These are phyloP conservation scores for Ramichloridium luteum DNA, from an alignment of 2,329 filamentous ascomycete species.

Conservation along the genomic window DNA sequence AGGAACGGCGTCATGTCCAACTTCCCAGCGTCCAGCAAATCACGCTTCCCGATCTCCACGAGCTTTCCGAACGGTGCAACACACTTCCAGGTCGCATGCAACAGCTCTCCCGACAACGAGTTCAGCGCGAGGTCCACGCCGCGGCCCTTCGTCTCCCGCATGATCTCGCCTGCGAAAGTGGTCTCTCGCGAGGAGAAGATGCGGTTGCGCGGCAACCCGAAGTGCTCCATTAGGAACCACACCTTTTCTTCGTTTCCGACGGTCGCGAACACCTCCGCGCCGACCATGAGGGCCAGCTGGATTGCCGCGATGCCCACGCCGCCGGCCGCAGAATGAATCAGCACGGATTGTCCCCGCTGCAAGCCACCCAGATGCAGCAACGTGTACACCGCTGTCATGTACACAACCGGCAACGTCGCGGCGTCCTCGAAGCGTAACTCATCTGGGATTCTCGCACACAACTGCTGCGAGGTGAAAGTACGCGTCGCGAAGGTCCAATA, in stretches of 20 bases:
- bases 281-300: constrained; percentile 14
- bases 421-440: neutral
- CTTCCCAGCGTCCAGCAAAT: constrained; percentile 5
- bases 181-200: constrained; percentile 2
- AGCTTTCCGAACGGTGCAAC: constrained; percentile 20
- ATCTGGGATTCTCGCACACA: constrained; percentile 13
- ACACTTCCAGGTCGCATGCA: constrained; percentile 6
- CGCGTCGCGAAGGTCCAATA: constrained; percentile 10
- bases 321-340: constrained; percentile 24
- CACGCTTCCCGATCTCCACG: constrained; percentile 17
- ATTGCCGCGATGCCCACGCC: constrained; percentile 22
- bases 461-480: constrained; percentile 22
- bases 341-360: constrained; percentile 12
- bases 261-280: constrained; percentile 19
- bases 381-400: constrained; percentile 4
- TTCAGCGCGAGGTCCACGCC: constrained; percentile 9
- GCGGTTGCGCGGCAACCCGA: neutral
- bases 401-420: constrained; percentile 2
- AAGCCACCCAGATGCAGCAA: constrained; percentile 2
- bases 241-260: constrained; percentile 18
- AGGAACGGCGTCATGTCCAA: constrained; percentile 9
- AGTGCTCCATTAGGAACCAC: constrained; percentile 10
- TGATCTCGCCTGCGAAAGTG: constrained; percentile 2
- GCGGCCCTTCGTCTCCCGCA: constrained; percentile 6
- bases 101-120: constrained; percentile 7